Evolutionary conservation across 148 eudicot species (phyloP).

Genomic region (Chenopodium suecicum): DNA sequence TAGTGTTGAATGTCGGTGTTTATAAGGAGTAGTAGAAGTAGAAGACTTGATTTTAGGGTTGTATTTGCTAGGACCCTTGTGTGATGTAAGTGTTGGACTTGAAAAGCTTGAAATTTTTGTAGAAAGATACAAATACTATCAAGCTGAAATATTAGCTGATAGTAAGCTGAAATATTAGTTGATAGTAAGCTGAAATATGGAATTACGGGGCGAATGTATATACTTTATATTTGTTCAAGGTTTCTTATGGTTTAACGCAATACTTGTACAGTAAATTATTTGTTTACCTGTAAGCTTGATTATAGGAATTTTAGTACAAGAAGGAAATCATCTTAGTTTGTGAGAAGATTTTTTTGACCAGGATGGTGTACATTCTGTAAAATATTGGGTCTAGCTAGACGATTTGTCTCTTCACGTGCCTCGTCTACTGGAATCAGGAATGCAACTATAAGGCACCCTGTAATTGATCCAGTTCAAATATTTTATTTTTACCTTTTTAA

Average conservation of each 20-base stretch:
- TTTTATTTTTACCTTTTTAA: background rate
- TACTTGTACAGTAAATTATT: too few species aligned
- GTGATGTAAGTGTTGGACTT: background rate
- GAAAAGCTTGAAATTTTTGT: background rate
- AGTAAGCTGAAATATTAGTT: too few species aligned
- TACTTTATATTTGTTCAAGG: too few species aligned
- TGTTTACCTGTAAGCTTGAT: too few species aligned
- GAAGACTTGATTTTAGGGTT: background rate
- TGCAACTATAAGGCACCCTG: background rate
- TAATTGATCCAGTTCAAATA: background rate
- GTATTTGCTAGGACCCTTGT: background rate
- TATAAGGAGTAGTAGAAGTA: background rate
- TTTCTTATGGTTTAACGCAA: too few species aligned
- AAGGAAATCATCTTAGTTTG: background rate
- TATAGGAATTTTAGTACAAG: background rate
- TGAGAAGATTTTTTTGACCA: background rate
- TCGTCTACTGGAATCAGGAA: background rate
- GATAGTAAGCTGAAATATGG: too few species aligned
- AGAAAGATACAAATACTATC: background rate
- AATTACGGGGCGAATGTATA: too few species aligned
- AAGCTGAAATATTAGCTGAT: background rate
- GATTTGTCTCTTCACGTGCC: too few species aligned
- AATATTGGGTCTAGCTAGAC: background rate
- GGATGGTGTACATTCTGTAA: background rate
- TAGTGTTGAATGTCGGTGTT: too few species aligned